Base-by-base conservation (phyloP, 805 yeast genomes). In the Nakazawaea ishiwadae region DNA sequence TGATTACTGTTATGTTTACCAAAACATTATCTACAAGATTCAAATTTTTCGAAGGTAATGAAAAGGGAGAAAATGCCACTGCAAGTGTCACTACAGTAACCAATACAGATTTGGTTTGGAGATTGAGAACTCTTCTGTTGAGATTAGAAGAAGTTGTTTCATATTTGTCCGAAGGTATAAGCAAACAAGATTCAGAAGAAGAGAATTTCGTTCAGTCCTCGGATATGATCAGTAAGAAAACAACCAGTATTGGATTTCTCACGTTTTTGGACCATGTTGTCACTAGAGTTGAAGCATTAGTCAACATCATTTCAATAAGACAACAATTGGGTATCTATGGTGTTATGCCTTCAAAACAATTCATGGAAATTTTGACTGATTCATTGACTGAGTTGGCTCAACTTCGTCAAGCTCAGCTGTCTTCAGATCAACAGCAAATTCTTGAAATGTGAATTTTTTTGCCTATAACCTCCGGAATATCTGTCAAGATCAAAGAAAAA, bases 1-100 rank as follows among this genome's bases (percentile, higher is more conserved):
- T 73, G 29, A 81, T 93, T 12, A 85, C 95, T 18, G 68, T 88
- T 35, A 77, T 80, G 0, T 90, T 82, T 64, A 95, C 98, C 2
- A 67, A 69, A 42, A 66, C 69, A 20, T 64, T 90, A 42, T 71
- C 70, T 3, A 65, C 81, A 3, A 72, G 98, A 50, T 73, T 73
- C 60, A 76, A 74, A 40, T 65, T 55, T 54, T 63, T 49, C 43
- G 70, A 64, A 32, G 59, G 66, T 9, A 44, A 40, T n/a, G 15
- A 35, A 19, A 14, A 17, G 15, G 23, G 45, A 52, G 16, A 52
- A 50, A 39, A 51, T 49, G 43, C 46, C 54, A 15, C 37, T 7
- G 41, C 40, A 11, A 37, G 45, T 37, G 48, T 50, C 15, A 52
- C 55, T 29, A 56, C 62, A 16, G 63, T 63, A 30, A 50, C 62